A percentile compares a stretch with the other conserved stretches of the same genome.
Conservation (phyloP, 2,329 filamentous ascomycete genomes). For the Mycogone perniciosa region DNA sequence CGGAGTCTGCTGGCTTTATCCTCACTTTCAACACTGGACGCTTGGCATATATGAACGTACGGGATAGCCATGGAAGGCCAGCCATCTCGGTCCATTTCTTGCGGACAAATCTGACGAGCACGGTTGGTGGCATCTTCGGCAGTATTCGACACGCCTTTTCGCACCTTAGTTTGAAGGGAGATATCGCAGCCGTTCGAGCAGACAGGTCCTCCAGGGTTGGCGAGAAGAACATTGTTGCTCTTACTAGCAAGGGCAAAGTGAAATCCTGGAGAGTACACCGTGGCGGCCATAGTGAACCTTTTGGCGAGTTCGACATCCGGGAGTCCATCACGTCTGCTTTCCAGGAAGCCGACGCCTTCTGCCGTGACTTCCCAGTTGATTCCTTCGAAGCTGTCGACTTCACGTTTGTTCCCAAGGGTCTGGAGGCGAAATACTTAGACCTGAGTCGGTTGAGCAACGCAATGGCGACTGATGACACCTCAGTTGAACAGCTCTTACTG, state of each 20-base stretch:
- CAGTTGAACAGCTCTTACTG: slow-evolving; percentile 53
- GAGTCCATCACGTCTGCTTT: slow-evolving; percentile 58
- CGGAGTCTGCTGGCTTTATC: slow-evolving; percentile 80
- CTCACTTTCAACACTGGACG: slow-evolving; percentile 80
- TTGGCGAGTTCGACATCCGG: slow-evolving; percentile 64
- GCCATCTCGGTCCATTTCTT: slow-evolving; percentile 73
- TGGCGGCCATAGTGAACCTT: slow-evolving; percentile 72
- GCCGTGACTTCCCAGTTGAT: slow-evolving; percentile 44
- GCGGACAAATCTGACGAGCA: slow-evolving; percentile 51
- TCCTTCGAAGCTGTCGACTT: slow-evolving; percentile 76
- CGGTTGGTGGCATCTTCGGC: slow-evolving; percentile 65
- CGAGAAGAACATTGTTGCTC: slow-evolving; percentile 76
- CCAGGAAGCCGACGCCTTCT: slow-evolving; percentile 45
- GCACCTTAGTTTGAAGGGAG: slow-evolving; percentile 62
- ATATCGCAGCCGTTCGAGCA: slow-evolving; percentile 73
- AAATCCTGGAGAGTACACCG: slow-evolving; percentile 87
- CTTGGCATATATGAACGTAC: slow-evolving; percentile 76
- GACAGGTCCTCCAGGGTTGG: slow-evolving; percentile 67
- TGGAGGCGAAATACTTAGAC: slow-evolving; percentile 44
- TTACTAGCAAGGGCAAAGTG: slow-evolving; percentile 69
- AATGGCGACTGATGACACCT: slow-evolving; percentile 43
- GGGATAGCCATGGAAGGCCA: slow-evolving; percentile 82
- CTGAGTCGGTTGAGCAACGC: slow-evolving; percentile 47
- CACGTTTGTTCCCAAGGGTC: slow-evolving; percentile 54
- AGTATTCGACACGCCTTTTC: slow-evolving; percentile 73